Percentiles rank a stretch among this genome's conserved stretches.
Conservation (phyloP, 2,329 filamentous ascomycete genomes). For the Cercospora sesami region DNA sequence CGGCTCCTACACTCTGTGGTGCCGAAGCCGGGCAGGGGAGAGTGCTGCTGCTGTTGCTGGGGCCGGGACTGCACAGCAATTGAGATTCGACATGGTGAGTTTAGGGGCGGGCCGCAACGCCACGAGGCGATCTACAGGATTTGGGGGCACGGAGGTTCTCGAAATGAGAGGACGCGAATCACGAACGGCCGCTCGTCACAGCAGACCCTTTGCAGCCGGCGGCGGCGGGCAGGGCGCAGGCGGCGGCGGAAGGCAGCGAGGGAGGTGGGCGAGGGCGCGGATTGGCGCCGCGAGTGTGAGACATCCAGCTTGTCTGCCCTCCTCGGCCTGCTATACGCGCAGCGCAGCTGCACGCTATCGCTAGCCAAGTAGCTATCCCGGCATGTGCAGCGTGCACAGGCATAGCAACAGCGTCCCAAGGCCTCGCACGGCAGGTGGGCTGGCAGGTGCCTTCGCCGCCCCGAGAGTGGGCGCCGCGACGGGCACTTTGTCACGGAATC, state of each 20-base stretch:
- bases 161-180: background rate
- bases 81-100: background rate
- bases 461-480: background rate
- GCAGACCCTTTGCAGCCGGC: background rate
- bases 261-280: background rate
- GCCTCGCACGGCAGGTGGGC: constrained; percentile 10
- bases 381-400: constrained; percentile 10
- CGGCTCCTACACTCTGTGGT: background rate
- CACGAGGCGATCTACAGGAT: constrained; percentile 6
- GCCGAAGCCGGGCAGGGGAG: background rate
- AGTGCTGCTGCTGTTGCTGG: background rate
- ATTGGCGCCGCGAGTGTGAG: background rate
- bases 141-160: background rate
- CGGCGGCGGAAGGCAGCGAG: background rate
- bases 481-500: background rate
- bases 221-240: background rate
- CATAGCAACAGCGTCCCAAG: background rate
- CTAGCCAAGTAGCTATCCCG: constrained; percentile 4
- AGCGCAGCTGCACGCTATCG: constrained; percentile 1
- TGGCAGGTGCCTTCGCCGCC: background rate
- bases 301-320: background rate
- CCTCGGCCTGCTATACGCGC: constrained; percentile 2
- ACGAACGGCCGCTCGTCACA: background rate
- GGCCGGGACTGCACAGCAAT: background rate
- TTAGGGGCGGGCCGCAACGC: constrained; percentile 9